Base-by-base conservation (phyloP, 306 rosid species). In the Cajanus cajan region DNA sequence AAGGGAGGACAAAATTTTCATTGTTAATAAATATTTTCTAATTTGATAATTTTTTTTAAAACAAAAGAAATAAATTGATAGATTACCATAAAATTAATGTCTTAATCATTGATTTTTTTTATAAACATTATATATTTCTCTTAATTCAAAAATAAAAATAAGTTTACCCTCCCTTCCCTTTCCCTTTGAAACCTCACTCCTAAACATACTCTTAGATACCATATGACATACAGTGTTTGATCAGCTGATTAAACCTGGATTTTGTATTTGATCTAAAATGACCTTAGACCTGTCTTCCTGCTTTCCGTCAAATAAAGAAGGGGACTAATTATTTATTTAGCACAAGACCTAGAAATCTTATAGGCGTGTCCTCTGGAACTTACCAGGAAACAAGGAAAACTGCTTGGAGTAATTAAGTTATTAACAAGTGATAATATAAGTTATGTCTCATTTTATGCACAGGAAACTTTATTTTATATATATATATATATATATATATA, bases 281-380 rank as follows among this genome's bases (percentile, higher is more conserved):
- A 61, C 44, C 31, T 40, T 51, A 74, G 51, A 44, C 71, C 63
- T 58, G 13, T 63, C 77, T 57, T 74, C 40, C 43, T 11, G 13
- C 61, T 48, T 68, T 82, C 68, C 66, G 48, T 66, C 68, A 67
- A 41, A 78, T 41, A 12, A 7, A 51, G 22, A 28, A 41, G 22
- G 58, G 47, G 40, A 22, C 68, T 28, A 41, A 33, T 67, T 40
- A 25, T 67, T 25, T 52, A 39, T 40, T 43, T 63, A 47, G 41
- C 54, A 15, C 14, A 59, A 13, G 70, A 74, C 69, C 61, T 44
- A 61, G 34, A 44, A 41, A 74, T 57, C 44, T 59, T 44, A 14
- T 63, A 34, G 63, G 51, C 31, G 22, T 24, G 7, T 63, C 10
- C 44, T 76, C 51, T 13, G 25, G 39, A 63, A 33, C 69, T 11